These are phyloP conservation scores for Botrytis deweyae DNA, from an alignment of 2,329 filamentous ascomycete species.

Conservation along the genomic window DNA sequence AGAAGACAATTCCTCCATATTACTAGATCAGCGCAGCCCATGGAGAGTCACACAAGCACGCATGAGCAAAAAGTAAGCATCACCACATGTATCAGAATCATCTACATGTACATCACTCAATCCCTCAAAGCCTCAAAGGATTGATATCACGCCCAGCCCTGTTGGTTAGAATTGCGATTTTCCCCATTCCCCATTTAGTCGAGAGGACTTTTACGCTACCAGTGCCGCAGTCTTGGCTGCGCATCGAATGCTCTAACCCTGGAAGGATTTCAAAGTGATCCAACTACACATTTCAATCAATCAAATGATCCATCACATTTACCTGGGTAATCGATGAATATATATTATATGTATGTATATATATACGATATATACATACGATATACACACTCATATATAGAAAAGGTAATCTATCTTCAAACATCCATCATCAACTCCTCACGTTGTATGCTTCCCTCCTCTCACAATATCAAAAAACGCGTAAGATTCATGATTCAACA, in stretches of 20 bases:
- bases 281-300: too few relatives aligned
- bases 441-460: background rate
- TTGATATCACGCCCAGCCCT: background rate
- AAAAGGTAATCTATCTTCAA: background rate
- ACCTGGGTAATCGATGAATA: background rate
- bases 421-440: background rate
- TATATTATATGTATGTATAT: background rate
- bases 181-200: background rate
- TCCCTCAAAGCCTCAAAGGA: background rate
- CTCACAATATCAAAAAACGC: background rate
- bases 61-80: background rate
- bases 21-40: background rate
- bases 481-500: background rate
- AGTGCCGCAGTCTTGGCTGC: background rate
- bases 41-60: background rate
- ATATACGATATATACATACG: background rate
- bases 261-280: background rate
- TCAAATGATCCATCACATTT: too few relatives aligned
- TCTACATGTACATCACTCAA: background rate
- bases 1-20: background rate
- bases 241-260: background rate
- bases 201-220: background rate
- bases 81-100: background rate
- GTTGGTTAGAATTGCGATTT: background rate
- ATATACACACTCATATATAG: background rate